These are phyloP conservation scores for Telopea speciosissima DNA, from an alignment of 177 flowering plant genomes.

Conservation along the genomic window DNA sequence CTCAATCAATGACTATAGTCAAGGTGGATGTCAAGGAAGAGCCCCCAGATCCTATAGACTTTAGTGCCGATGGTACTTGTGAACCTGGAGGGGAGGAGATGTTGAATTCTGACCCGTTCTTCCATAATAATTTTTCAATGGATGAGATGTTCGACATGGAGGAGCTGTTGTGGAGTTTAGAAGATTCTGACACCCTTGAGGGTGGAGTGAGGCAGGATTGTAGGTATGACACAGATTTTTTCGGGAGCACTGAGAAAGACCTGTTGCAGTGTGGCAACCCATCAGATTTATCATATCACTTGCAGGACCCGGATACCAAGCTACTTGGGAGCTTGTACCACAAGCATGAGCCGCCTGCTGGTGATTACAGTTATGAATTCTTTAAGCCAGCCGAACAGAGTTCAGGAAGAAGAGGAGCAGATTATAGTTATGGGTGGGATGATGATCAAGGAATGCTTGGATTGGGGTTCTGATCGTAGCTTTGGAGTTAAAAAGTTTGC, in stretches of 20 bases:
- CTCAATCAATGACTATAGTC: neutral
- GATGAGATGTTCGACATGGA: conserved; percentile 59
- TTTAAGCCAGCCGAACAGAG: conserved; percentile 24
- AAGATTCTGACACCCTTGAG: conserved; percentile 10
- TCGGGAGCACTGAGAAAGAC: neutral
- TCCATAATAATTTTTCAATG: neutral
- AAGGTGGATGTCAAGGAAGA: conserved; percentile 19
- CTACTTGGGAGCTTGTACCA: conserved; percentile 30
- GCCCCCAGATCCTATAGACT: neutral
- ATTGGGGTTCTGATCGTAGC: too few relatives aligned
- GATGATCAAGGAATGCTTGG: conserved; percentile 7
- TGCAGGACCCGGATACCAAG: conserved; percentile 40
- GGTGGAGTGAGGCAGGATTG: neutral
- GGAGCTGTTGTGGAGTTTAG: conserved; percentile 34
- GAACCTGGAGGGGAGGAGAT: conserved; percentile 7
- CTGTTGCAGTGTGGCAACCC: conserved; percentile 8
- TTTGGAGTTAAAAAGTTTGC: too few relatives aligned
- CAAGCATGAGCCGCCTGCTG: conserved; percentile 24
- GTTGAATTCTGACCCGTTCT: neutral
- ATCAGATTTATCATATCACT: conserved; percentile 25
- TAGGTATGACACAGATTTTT: neutral
- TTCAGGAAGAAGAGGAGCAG: neutral
- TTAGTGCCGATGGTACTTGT: neutral
- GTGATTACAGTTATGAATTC: conserved; percentile 32
- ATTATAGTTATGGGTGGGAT: conserved; percentile 10